Evolutionary conservation across 805 yeast species (phyloP), one percentile per base, ranked within the genome.

Genomic region (Candida maesae): DNA sequence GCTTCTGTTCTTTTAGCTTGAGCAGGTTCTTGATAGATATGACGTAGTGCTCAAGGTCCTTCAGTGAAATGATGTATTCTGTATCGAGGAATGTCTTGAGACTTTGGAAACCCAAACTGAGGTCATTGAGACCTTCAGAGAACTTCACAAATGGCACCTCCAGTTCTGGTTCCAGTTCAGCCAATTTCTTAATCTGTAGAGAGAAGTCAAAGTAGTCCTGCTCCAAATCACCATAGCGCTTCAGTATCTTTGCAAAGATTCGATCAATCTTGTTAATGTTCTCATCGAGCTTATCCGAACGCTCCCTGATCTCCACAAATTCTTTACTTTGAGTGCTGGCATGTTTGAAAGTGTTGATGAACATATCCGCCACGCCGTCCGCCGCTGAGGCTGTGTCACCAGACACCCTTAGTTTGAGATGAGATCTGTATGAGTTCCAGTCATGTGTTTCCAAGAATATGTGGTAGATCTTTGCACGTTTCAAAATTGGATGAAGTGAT

Each of bases 311-410:
- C 50, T 84, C 93, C 36, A 81, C 71, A 52, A 91, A 87, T 55
- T 87, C 96, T 33, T 83, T 78, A 46, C 76, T 78, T 53, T 81
- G 86, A 37, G 70, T 64, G 35, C 74, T 68, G 5, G 83, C 81
- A 36, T 86, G 81, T 41, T 91, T 83, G 56, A 91, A 87, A n/a
- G 95, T 95, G 58, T 91, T 91, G 83, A 91, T 84, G 32, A 93
- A 79, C 3, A 85, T 82, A 57, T 91, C 99, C 0, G 95, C 81
- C n/a, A 91, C 73, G 12, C 86, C 79, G 37, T 93, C 99, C 3
- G 58, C 53, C 6, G 55, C 50, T 12, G 52, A 36, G 15, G 37
- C 39, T 6, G 46, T 34, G 9, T 57, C 56, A 5, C 43, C 41
- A 12, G 44, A 17, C 1, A 41, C 41, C 16, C 49, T 50, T 2